Base-by-base conservation (phyloP, 257 asterid species). In the Penstemon eatonii region DNA sequence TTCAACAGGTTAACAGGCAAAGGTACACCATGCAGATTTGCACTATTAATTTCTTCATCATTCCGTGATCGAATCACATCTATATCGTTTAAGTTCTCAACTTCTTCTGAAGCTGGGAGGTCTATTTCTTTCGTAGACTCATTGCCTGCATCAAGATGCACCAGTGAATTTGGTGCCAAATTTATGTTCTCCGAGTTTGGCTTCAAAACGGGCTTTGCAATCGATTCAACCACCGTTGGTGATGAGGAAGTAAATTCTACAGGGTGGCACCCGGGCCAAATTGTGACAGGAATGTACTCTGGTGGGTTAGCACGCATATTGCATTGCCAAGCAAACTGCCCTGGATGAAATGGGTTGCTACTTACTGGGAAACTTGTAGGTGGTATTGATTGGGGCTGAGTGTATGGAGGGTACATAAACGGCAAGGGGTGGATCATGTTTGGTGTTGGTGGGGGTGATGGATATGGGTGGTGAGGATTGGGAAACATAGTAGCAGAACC, bases 371-470 rank as follows among this genome's bases (percentile, higher is more conserved):
- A 89, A 46, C 84, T 73, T 78, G 73, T 79, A 38, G 89, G 84
- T 54, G 96, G 82, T 47, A 88, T 66, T 40, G 90, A 56, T 71
- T 86, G 96, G 62, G 96, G 74, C 68, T 88, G 99, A 65, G 87
- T 42, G 79, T 70, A 90, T 9, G 97, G 88, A 39, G 96, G 96
- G 80, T 93, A 91, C 82, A 88, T 66, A 61, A 91, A 81, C 5
- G 96, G 99, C 79, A 90, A 52, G n/a, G 93, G 85, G 68, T 88
- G 99, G 76, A 90, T 86, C 81, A 87, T 82, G 86, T 75, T 93
- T 53, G 99, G 97, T 59, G 97, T 89, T 70, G 82, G 73, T 56
- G 97, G 99, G 63, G 96, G 93, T 33, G 97, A 93, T 4, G 96
- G 97, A 79, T 85, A 92, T 4, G 79, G 89, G 76, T 86, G 97